Percentiles rank a stretch among this genome's conserved stretches.
phyloP scores from a whole-genome alignment of 2,329 filamentous ascomycete genomes.

The Ophiostoma montium region DNA sequence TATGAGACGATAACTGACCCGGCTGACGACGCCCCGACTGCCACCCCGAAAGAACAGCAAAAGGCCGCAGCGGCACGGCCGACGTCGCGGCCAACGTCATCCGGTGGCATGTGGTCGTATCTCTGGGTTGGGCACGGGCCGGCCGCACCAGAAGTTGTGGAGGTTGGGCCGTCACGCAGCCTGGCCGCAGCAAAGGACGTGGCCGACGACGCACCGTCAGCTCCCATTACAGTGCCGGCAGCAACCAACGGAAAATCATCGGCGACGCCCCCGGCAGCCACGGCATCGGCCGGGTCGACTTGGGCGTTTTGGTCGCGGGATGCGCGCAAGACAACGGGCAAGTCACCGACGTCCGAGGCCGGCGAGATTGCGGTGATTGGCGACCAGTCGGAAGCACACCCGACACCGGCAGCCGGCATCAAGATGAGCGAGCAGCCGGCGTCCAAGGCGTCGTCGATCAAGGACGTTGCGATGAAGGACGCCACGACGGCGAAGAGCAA shows the following conservation, averaged over 20 bases:
- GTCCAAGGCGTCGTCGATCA: conserved; percentile 21
- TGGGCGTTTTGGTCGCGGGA: conserved; percentile 74
- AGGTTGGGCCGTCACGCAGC: neutral
- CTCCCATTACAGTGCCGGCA: conserved; percentile 8
- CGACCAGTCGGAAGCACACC: conserved; percentile 41
- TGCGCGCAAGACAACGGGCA: conserved; percentile 22
- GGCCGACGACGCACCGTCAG: conserved; percentile 22
- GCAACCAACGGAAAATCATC: conserved; percentile 14
- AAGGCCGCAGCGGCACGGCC: neutral
- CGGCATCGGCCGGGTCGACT: conserved; percentile 41
- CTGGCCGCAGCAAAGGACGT: conserved; percentile 19
- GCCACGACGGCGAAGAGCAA: conserved; percentile 27
- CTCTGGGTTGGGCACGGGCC: conserved; percentile 22
- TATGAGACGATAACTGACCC: neutral
- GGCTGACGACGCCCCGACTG: neutral
- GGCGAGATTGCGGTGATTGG: conserved; percentile 44
- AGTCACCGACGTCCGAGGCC: conserved; percentile 21
- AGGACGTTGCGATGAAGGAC: conserved; percentile 19
- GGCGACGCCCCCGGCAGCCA: conserved; percentile 20
- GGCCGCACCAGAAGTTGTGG: neutral
- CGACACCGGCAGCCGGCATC: conserved; percentile 30
- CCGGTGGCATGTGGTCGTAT: conserved; percentile 14
- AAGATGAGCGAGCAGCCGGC: conserved; percentile 25
- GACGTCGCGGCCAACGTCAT: conserved; percentile 9
- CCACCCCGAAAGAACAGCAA: neutral